Base-by-base conservation (phyloP, 2,329 filamentous ascomycete species). In the Colletotrichum aenigma region DNA sequence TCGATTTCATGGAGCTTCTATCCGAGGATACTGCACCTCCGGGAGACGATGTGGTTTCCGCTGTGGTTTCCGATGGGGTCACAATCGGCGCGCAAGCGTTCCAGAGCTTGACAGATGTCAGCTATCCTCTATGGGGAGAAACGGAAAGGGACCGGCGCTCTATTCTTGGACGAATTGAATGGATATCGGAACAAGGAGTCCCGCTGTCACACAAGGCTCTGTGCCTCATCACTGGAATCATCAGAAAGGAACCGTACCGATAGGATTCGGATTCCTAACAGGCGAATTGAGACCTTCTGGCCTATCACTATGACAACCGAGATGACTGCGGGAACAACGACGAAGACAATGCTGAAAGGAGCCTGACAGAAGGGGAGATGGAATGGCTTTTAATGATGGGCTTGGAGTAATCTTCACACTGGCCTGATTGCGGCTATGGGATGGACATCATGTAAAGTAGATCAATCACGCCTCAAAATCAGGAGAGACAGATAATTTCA, bases 241-340 rank as follows among this genome's bases (percentile, higher is more conserved):
- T 13, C 2, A 21, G 5, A 21, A 6, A 4, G 1, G 38, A 6
- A 38, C 0, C 36, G 1, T 13, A 36, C 0, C 0, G 1, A 16
- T 9, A 16, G 36, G 4, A 18, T 18, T 1, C 7, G 36, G 0
- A 38, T 1, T 0, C 7, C 36, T 38, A 16, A 8, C 6, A 9
- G 36, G 4, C 36, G 2, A 10, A 18, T 2, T 38, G 36, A 38
- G 36, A 16, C 16, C 36, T 2, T 38, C 4, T 38, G 36, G 36
- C 16, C 0, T 9, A 38, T 38, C 3, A 2, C 7, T 2, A 18
- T 1, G 36, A 18, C 9, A 5, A 18, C 0, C 36, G 36, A 38
- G 16, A 38, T 0, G 16, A 38, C 0, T 10, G 36, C 36, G 36
- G 36, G 2, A 38, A 38, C 16, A 38, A 9, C 16, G 16, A 38